Percentiles rank a stretch among this genome's conserved stretches.
Evolutionary conservation across 345 rosid genomes (phyloP).

Genomic region (Raphanus sativus): DNA sequence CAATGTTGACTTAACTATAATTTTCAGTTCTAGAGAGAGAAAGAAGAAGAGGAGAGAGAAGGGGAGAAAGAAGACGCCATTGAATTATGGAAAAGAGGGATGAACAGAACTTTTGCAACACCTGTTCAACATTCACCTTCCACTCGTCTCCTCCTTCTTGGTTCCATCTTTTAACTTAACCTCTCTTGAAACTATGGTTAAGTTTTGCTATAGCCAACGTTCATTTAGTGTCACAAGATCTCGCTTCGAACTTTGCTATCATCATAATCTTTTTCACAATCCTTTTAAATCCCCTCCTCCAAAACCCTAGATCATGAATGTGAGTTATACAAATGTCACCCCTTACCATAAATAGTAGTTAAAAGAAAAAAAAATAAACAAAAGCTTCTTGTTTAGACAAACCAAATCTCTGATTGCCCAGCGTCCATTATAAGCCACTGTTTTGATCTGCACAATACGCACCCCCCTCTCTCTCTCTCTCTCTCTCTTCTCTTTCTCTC

Average conservation of each 20-base stretch:
- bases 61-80: conserved; percentile 50
- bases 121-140: conserved; percentile 52
- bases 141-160: conserved; percentile 36
- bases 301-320: conserved; percentile 54
- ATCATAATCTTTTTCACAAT: conserved; percentile 6
- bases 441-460: conserved; percentile 56
- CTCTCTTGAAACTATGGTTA: conserved; percentile 37
- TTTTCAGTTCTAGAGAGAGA: conserved; percentile 24
- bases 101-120: conserved; percentile 79
- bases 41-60: not conserved
- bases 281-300: conserved; percentile 17
- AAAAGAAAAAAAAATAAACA: not conserved
- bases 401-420: conserved; percentile 66
- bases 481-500: conserved; percentile 24
- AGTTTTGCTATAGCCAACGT: not conserved
- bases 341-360: conserved; percentile 35
- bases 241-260: conserved; percentile 8
- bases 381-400: conserved; percentile 29
- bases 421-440: conserved; percentile 61
- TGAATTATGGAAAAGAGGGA: conserved; percentile 49
- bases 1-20: conserved; percentile 24
- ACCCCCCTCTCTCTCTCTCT: not conserved
- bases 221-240: conserved; percentile 42
- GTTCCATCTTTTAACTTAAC: conserved; percentile 45
- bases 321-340: conserved; percentile 63